Evolutionary conservation across 495 filamentous ascomycete species (phyloP).

Genomic region (Daldinia decipiens): DNA sequence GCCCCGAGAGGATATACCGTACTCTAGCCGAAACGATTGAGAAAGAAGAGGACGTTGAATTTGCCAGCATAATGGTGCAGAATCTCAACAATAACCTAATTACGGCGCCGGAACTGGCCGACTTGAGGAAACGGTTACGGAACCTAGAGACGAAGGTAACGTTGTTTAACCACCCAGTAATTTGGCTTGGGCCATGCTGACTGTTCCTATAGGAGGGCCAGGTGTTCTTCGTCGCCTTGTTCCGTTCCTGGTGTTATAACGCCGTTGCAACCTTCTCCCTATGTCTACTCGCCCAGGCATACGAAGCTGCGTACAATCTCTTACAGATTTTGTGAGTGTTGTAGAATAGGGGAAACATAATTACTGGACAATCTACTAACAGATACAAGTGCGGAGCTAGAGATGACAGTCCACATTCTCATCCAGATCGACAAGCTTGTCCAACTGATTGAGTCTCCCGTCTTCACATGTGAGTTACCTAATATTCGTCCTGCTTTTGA

Average conservation of each 20-base stretch:
- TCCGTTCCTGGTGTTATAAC: slow-evolving; percentile 98
- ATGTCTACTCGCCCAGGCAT: slow-evolving; percentile 95
- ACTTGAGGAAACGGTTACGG: slow-evolving; percentile 86
- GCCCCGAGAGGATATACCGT: slow-evolving; percentile 94
- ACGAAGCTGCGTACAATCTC: slow-evolving; percentile 97
- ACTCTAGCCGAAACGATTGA: slow-evolving; percentile 96
- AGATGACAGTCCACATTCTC: slow-evolving; percentile 98
- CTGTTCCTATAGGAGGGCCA: slow-evolving; percentile 76
- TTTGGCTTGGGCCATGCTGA: slow-evolving; percentile 6
- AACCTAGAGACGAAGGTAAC: slow-evolving; percentile 86
- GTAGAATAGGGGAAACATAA: background rate
- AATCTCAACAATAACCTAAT: slow-evolving; percentile 99
- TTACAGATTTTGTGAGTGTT: slow-evolving; percentile 88
- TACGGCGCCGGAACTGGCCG: slow-evolving; percentile 92
- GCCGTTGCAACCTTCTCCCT: slow-evolving; percentile 97
- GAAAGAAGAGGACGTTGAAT: slow-evolving; percentile 97
- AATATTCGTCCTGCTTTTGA: slow-evolving; percentile 5
- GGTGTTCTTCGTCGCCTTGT: slow-evolving; percentile 92
- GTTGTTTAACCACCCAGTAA: background rate
- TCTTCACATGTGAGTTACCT: slow-evolving; percentile 83
- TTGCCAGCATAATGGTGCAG: slow-evolving; percentile 99
- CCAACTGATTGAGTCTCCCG: slow-evolving; percentile 95
- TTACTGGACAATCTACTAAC: slow-evolving; percentile 24
- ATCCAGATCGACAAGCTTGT: slow-evolving; percentile 99
- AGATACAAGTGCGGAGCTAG: slow-evolving; percentile 82